Percentiles rank a stretch among this genome's conserved stretches.
These are phyloP conservation scores for Chenopodium album DNA, from an alignment of 148 eudicot species.

Conservation along the genomic window DNA sequence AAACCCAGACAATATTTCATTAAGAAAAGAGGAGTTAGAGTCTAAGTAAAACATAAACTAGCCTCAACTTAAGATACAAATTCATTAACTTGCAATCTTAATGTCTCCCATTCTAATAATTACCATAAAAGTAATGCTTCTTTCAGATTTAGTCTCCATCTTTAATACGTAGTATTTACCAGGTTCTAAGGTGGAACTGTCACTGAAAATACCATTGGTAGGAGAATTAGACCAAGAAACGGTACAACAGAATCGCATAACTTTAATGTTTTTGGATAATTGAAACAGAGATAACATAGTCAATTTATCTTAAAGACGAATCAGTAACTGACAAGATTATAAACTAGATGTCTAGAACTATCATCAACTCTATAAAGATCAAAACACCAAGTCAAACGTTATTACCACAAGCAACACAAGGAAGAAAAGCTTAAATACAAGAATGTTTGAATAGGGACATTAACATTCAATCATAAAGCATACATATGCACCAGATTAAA, in stretches of 20 bases:
- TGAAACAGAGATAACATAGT: neutral
- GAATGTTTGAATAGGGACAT: no score
- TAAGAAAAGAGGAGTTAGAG: conserved; percentile 1
- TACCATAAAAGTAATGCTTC: neutral
- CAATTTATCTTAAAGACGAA: neutral
- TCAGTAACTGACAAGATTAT: neutral
- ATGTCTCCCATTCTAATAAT: neutral
- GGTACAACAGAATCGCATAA: neutral
- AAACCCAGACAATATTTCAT: conserved; percentile 26
- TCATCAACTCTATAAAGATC: no score
- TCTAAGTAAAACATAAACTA: conserved; percentile 1
- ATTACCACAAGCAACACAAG: no score
- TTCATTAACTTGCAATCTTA: neutral
- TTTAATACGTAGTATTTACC: neutral
- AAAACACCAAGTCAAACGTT: no score
- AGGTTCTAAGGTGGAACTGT: neutral
- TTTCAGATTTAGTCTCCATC: neutral
- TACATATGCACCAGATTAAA: no score
- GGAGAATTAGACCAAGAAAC: neutral
- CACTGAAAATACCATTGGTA: neutral
- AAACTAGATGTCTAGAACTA: neutral
- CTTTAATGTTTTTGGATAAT: neutral
- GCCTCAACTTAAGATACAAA: conserved; percentile 8
- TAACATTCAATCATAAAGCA: no score
- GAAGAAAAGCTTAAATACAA: no score